A percentile compares a stretch with the other conserved stretches of the same genome.
Evolutionary conservation across 352 stramenopile species (phyloP).

Genomic region (Phytophthora capsici): DNA sequence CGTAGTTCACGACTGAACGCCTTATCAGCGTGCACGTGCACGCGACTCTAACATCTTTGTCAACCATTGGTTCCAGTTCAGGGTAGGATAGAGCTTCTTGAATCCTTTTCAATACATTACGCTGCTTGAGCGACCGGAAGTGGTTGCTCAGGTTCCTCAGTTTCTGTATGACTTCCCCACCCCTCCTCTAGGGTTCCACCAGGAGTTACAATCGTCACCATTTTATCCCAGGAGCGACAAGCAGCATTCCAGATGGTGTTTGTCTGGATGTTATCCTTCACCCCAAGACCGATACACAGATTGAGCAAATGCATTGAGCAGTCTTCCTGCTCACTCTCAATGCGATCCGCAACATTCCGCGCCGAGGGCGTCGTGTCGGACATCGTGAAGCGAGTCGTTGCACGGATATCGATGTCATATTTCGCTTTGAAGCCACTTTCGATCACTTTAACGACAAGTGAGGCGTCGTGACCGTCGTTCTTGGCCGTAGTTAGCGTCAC

Average conservation of each 20-base stretch:
- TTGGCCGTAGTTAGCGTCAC: not conserved
- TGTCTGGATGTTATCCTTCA: slow-evolving; percentile 15
- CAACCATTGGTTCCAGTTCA: not conserved
- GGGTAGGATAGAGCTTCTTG: not conserved
- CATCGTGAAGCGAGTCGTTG: not conserved
- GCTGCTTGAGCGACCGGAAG: too few species aligned
- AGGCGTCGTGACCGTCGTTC: slow-evolving; percentile 1
- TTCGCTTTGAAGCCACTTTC: too few species aligned
- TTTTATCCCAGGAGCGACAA: not conserved
- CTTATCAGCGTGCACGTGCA: slow-evolving; percentile 2
- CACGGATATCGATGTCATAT: not conserved
- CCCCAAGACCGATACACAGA: slow-evolving; percentile 15
- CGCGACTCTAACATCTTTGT: slow-evolving; percentile 2
- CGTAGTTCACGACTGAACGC: slow-evolving; percentile 1
- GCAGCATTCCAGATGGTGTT: slow-evolving; percentile 1
- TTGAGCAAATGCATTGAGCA: slow-evolving; percentile 18
- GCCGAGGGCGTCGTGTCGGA: not conserved
- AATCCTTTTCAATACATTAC: not conserved
- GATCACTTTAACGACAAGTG: not conserved
- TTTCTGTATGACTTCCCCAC: not conserved
- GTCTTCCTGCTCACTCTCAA: too few species aligned
- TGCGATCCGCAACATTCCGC: too few species aligned
- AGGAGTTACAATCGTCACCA: not conserved
- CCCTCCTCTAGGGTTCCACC: not conserved
- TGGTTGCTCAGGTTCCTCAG: too few species aligned